Conservation (phyloP, 2,329 filamentous ascomycete genomes). For the Fusarium circinatum region DNA sequence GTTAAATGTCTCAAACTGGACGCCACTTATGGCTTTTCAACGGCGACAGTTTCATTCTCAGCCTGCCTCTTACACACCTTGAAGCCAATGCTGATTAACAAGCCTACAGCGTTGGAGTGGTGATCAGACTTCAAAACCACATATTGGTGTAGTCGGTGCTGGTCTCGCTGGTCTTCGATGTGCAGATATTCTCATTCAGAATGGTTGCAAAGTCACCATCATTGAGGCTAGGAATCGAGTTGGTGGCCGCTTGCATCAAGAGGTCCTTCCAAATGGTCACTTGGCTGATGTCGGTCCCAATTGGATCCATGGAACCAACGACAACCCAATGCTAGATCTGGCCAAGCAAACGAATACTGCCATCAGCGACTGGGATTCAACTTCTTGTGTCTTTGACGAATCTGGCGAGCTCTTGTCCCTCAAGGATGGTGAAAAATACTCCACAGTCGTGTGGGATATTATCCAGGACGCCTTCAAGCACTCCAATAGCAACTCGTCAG, state of each 20-base stretch:
- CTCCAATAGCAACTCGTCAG: conserved; percentile 66
- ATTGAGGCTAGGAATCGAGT: conserved; percentile 74
- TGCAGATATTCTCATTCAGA: conserved; percentile 72
- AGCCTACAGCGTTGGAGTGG: conserved; percentile 34
- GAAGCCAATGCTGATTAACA: conserved; percentile 37
- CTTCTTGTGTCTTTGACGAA: conserved; percentile 66
- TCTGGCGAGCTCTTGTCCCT: conserved; percentile 61
- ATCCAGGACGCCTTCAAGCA: conserved; percentile 74
- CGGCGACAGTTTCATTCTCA: neutral
- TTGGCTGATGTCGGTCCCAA: conserved; percentile 75
- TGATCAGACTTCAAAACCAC: conserved; percentile 52
- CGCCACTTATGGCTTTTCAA: neutral
- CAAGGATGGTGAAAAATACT: conserved; percentile 58
- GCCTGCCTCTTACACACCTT: conserved; percentile 25
- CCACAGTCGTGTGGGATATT: conserved; percentile 72
- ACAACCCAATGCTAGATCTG: conserved; percentile 76
- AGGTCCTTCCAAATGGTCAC: conserved; percentile 58
- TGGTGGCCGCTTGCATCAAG: conserved; percentile 71
- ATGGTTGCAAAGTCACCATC: conserved; percentile 74
- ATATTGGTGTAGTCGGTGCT: conserved; percentile 75
- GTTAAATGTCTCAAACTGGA: neutral
- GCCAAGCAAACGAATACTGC: conserved; percentile 69
- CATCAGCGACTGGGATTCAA: conserved; percentile 60
- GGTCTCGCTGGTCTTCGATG: conserved; percentile 77
- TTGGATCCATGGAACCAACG: conserved; percentile 79